phyloP scores from a whole-genome alignment of 495 filamentous ascomycete genomes.

The Neurospora tetrasperma region DNA sequence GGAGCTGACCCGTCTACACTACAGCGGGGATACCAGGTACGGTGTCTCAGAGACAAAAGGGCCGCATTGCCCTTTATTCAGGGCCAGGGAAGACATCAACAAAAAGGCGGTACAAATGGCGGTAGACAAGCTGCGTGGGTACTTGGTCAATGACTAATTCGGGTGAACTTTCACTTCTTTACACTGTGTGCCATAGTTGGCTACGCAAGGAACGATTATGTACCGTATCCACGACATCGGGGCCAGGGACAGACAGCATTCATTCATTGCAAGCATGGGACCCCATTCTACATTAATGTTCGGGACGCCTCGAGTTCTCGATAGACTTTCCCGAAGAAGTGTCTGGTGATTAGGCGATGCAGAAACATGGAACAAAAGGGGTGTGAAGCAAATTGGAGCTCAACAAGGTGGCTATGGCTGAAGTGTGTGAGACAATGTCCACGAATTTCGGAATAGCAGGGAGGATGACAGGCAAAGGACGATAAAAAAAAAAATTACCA shows the following conservation, averaged over 20 bases:
- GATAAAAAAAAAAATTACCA: not conserved
- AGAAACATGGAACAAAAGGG: not conserved
- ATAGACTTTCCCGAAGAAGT: not conserved
- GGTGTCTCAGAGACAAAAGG: not conserved
- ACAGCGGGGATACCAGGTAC: not conserved
- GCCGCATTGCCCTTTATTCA: not conserved
- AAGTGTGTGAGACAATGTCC: not conserved
- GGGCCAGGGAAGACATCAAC: not conserved
- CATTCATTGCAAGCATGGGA: not conserved
- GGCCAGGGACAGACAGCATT: not conserved
- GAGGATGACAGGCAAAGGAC: not conserved
- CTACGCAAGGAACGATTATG: not conserved
- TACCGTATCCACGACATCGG: not conserved
- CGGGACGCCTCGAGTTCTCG: not conserved
- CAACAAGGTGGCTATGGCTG: not conserved
- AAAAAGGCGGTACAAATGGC: not conserved
- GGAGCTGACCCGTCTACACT: not conserved
- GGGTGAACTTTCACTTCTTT: not conserved
- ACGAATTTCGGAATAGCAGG: not conserved
- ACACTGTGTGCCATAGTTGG: not conserved
- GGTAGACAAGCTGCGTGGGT: not conserved
- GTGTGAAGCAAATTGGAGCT: conserved; percentile 2
- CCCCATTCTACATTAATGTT: not conserved
- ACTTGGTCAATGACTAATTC: not conserved
- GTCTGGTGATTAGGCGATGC: conserved; percentile 3